Percentiles rank a stretch among this genome's conserved stretches.
phyloP scores from a whole-genome alignment of 441 rosid genomes.

The Caryocar brasiliense region DNA sequence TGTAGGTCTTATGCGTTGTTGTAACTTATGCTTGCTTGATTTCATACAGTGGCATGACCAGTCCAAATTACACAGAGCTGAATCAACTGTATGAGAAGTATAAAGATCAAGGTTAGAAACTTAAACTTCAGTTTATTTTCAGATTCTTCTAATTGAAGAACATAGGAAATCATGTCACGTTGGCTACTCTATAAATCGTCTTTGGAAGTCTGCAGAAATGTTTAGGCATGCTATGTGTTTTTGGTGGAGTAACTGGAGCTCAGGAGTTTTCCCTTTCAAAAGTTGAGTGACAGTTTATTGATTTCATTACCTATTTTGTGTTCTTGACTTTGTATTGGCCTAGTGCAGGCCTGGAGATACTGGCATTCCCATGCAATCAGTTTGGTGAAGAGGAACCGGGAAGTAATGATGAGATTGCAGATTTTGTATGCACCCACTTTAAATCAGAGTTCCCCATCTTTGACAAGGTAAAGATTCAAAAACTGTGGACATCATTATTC shows the following conservation, averaged over 20 bases:
- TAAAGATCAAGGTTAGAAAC: constrained; percentile 56
- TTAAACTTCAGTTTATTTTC: neutral
- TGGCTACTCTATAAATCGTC: too few relatives aligned
- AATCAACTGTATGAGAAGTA: constrained; percentile 63
- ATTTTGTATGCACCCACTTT: constrained; percentile 71
- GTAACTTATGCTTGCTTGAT: constrained; percentile 4
- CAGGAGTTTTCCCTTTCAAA: neutral
- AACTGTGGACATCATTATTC: neutral
- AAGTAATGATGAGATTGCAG: constrained; percentile 48
- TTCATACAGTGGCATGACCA: constrained; percentile 76
- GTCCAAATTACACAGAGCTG: constrained; percentile 68
- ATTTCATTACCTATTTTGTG: neutral
- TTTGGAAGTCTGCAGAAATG: too few relatives aligned
- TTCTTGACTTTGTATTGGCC: neutral
- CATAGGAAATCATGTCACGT: too few relatives aligned
- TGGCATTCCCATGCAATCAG: constrained; percentile 93
- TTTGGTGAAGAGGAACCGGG: constrained; percentile 90
- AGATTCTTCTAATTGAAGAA: neutral
- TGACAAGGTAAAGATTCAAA: constrained; percentile 43
- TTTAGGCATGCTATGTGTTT: too few relatives aligned
- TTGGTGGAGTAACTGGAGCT: neutral
- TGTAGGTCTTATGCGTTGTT: neutral
- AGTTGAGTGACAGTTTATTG: neutral
- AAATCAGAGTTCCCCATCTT: constrained; percentile 77
- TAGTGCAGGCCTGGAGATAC: constrained; percentile 63